Conservation (phyloP, 768 basidiomycete genomes). For the Boletus vermiculosoides region DNA sequence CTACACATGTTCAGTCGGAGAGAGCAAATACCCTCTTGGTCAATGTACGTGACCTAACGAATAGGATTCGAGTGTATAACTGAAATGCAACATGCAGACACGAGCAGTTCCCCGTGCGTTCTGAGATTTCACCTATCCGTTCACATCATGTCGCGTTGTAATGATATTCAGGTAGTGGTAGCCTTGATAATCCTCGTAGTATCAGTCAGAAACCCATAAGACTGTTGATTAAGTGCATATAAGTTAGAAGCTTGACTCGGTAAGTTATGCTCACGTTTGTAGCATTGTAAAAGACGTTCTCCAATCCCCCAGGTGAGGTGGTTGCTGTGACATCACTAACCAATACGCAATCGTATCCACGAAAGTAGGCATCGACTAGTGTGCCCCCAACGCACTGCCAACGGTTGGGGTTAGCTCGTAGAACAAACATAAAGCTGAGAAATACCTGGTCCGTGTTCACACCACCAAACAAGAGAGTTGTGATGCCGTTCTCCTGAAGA, state of each 20-base stretch:
- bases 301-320: slow-evolving; percentile 57
- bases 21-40: neutral
- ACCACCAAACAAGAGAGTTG: slow-evolving; percentile 59
- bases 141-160: neutral
- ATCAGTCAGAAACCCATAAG: slow-evolving; percentile 52
- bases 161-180: neutral
- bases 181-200: slow-evolving; percentile 30
- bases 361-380: slow-evolving; percentile 59
- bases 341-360: slow-evolving; percentile 62
- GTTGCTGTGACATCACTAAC: slow-evolving; percentile 62
- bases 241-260: neutral
- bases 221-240: slow-evolving; percentile 28
- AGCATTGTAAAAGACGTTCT: slow-evolving; percentile 58
- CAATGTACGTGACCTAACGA: slow-evolving; percentile 3
- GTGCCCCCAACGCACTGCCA: slow-evolving; percentile 63
- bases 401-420: neutral
- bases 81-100: slow-evolving; percentile 1
- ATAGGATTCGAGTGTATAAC: neutral
- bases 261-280: slow-evolving; percentile 42
- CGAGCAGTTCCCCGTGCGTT: neutral
- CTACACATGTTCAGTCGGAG: neutral
- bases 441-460: slow-evolving; percentile 66
- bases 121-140: neutral
- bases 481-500: slow-evolving; percentile 61
- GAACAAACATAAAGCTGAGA: neutral